Conservation (phyloP, 2,329 filamentous ascomycete species). For the Claviceps pazoutovae region DNA sequence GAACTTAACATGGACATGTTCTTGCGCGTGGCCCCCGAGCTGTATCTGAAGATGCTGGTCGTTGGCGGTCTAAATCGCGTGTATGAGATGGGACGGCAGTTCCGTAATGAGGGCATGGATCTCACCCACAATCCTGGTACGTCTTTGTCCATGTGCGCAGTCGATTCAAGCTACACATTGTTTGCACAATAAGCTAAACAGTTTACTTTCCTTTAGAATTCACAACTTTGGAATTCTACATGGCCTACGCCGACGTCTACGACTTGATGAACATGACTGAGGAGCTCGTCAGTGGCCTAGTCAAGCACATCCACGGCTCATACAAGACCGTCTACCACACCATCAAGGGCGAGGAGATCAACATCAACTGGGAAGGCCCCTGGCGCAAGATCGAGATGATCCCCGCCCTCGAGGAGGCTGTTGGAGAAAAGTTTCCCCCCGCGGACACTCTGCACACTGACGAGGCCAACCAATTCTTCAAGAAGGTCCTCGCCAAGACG, state of each 20-base stretch:
- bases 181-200: background rate
- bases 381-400: conserved; percentile 97
- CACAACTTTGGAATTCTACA: conserved; percentile 95
- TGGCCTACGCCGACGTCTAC: conserved; percentile 83
- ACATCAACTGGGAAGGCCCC: conserved; percentile 91
- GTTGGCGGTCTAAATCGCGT: conserved; percentile 90
- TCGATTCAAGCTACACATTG: background rate
- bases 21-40: conserved; percentile 86
- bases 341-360: conserved; percentile 70
- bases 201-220: conserved; percentile 49
- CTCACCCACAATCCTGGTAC: conserved; percentile 66
- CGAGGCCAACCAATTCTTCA: conserved; percentile 81
- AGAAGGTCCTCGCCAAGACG: conserved; percentile 71
- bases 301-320: conserved; percentile 75
- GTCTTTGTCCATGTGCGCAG: conserved; percentile 1
- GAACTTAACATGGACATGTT: conserved; percentile 89
- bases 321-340: conserved; percentile 80
- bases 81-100: conserved; percentile 90
- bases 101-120: conserved; percentile 70
- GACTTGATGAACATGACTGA: conserved; percentile 74
- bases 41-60: conserved; percentile 92
- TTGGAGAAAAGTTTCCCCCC: conserved; percentile 86
- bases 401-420: conserved; percentile 63
- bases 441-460: conserved; percentile 78
- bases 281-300: conserved; percentile 78